Percentiles rank a stretch among this genome's conserved stretches.
phyloP scores from a whole-genome alignment of 2,329 filamentous ascomycete species.

The Lachnellula willkommii region DNA sequence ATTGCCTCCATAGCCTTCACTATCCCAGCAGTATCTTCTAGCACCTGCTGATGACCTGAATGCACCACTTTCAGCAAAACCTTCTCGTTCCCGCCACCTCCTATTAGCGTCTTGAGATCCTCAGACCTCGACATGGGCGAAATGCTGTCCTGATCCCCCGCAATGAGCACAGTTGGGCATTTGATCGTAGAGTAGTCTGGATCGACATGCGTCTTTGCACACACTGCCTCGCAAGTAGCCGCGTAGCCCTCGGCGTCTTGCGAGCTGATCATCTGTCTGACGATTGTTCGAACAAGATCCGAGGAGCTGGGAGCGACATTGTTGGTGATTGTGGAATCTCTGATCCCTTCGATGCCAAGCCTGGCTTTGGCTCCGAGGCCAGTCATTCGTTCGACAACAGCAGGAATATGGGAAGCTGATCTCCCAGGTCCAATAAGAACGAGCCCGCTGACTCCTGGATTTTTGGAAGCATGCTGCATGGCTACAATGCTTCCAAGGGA shows the following conservation, averaged over 20 bases:
- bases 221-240: slow-evolving; percentile 29
- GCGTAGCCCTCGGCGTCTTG: slow-evolving; percentile 33
- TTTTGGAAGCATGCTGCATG: slow-evolving; percentile 33
- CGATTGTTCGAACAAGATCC: slow-evolving; percentile 19
- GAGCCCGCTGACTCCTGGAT: slow-evolving; percentile 27
- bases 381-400: slow-evolving; percentile 30
- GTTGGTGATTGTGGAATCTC: slow-evolving; percentile 25
- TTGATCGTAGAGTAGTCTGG: slow-evolving; percentile 31
- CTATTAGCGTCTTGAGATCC: slow-evolving; percentile 27
- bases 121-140: slow-evolving; percentile 26
- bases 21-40: slow-evolving; percentile 59
- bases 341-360: slow-evolving; percentile 27
- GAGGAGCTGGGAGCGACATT: slow-evolving; percentile 29
- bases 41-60: slow-evolving; percentile 62
- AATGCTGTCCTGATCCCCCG: slow-evolving; percentile 31
- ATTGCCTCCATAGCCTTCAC: slow-evolving; percentile 29
- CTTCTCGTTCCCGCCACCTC: slow-evolving; percentile 44
- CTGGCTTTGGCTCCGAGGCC: slow-evolving; percentile 27
- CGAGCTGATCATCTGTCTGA: slow-evolving; percentile 29
- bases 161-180: slow-evolving; percentile 30
- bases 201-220: slow-evolving; percentile 29
- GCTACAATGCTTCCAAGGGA: slow-evolving; percentile 34
- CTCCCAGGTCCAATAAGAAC: slow-evolving; percentile 32
- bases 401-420: slow-evolving; percentile 29
- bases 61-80: slow-evolving; percentile 54